Conservation (phyloP, 305 asterid genomes). For the Euphrasia arctica region DNA sequence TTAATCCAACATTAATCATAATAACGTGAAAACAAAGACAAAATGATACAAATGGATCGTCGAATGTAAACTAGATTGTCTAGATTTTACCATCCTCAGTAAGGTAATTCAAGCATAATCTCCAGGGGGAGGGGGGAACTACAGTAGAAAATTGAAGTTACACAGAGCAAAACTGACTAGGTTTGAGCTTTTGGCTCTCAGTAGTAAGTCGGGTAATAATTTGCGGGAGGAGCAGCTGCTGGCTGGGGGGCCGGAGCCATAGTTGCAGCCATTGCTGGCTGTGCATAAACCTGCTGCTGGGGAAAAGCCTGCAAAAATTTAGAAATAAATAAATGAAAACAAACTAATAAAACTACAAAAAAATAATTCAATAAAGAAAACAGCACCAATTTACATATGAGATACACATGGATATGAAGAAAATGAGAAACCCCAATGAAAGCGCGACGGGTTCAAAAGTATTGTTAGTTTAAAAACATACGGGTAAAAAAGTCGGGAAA, state of each 20-base stretch:
- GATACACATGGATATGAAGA: background rate
- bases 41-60: conserved; percentile 17
- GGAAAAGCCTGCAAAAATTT: conserved; percentile 41
- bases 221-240: conserved; percentile 57
- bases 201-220: conserved; percentile 65
- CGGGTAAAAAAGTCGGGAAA: no score
- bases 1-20: background rate
- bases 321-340: background rate
- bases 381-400: background rate
- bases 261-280: conserved; percentile 52
- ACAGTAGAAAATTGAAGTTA: background rate
- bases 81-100: conserved; percentile 14
- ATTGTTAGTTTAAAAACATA: background rate
- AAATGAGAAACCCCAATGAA: background rate
- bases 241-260: conserved; percentile 61
- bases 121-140: background rate
- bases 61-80: conserved; percentile 4
- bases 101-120: conserved; percentile 17
- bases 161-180: conserved; percentile 28
- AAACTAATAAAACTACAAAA: background rate
- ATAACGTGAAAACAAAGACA: background rate
- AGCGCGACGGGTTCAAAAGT: background rate
- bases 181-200: conserved; percentile 32
- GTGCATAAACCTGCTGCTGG: conserved; percentile 71
- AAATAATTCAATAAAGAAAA: background rate